Conservation (phyloP, 371 early-diverging fungal species). For the Mucor indicus region DNA sequence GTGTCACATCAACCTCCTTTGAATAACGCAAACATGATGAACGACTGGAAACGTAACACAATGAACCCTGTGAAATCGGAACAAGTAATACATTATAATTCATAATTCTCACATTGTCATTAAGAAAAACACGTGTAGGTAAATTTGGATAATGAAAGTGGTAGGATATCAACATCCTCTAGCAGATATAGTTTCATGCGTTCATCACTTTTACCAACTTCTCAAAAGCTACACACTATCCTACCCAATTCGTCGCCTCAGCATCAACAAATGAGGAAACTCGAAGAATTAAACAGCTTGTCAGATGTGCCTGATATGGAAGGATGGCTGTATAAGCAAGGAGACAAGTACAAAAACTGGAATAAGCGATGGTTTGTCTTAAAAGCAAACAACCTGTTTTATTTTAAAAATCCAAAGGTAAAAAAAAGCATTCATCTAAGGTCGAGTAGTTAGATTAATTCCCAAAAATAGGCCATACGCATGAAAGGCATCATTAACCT, state of each 20-base stretch:
- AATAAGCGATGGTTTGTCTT: slow-evolving; percentile 69
- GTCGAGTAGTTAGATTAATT: background rate
- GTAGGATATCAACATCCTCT: background rate
- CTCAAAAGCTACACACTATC: slow-evolving; percentile 15
- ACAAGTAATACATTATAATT: slow-evolving; percentile 11
- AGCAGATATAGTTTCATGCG: slow-evolving; percentile 18
- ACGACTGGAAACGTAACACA: slow-evolving; percentile 15
- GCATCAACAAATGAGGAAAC: slow-evolving; percentile 3
- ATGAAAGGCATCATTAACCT: slow-evolving; percentile 60
- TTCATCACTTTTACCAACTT: slow-evolving; percentile 12
- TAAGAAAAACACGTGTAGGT: too few species aligned
- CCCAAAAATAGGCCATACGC: slow-evolving; percentile 32
- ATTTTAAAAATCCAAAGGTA: slow-evolving; percentile 59
- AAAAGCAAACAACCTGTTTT: slow-evolving; percentile 57
- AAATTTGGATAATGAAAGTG: background rate
- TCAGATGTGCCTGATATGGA: slow-evolving; percentile 49
- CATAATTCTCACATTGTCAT: background rate
- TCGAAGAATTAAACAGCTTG: slow-evolving; percentile 7
- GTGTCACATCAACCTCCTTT: slow-evolving; percentile 6
- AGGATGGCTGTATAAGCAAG: slow-evolving; percentile 67
- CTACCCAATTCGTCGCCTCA: slow-evolving; percentile 10
- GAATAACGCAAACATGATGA: too few species aligned
- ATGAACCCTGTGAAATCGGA: slow-evolving; percentile 7
- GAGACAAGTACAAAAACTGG: slow-evolving; percentile 65
- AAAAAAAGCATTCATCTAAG: background rate